Evolutionary conservation across 2,329 filamentous ascomycete genomes (phyloP).

Genomic region (Phialophora tarda): DNA sequence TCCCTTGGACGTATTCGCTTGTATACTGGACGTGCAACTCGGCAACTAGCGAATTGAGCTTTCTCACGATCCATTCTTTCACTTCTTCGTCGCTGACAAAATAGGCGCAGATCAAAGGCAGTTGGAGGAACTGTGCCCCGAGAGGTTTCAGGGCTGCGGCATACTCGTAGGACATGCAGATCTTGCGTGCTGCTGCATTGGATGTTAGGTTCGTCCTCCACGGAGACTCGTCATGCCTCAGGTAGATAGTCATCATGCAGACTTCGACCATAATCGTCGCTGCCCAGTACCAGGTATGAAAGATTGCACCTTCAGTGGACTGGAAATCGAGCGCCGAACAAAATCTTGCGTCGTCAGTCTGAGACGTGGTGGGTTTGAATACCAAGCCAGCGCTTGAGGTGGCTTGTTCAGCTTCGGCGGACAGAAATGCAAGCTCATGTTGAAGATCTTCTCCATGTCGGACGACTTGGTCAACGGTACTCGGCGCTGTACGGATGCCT

Average conservation of each 20-base stretch:
- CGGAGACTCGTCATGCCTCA: not conserved
- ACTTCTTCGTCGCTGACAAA: conserved; percentile 2
- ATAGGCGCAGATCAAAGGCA: conserved; percentile 7
- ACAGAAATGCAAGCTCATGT: not conserved
- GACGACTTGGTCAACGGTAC: not conserved
- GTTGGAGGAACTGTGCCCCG: conserved; percentile 9
- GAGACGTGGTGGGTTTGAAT: not conserved
- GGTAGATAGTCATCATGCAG: conserved; percentile 6
- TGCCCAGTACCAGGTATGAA: conserved; percentile 3
- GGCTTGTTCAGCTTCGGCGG: not conserved
- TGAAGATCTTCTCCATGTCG: not conserved
- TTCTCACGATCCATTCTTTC: conserved; percentile 7
- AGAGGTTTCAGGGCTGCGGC: conserved; percentile 5
- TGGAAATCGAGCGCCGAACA: not conserved
- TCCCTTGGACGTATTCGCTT: not conserved
- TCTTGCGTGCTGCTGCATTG: conserved; percentile 1
- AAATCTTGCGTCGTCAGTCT: not conserved
- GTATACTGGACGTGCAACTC: conserved; percentile 11
- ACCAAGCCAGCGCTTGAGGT: too few species aligned
- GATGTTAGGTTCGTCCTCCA: not conserved
- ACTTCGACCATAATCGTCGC: conserved; percentile 1
- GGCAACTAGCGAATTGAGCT: conserved; percentile 5
- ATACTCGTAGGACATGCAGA: conserved; percentile 9
- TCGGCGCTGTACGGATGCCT: not conserved
- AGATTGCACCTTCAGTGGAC: conserved; percentile 1